Base-by-base conservation (phyloP, 2,329 filamentous ascomycete genomes). In the Zymoseptoria passerinii region DNA sequence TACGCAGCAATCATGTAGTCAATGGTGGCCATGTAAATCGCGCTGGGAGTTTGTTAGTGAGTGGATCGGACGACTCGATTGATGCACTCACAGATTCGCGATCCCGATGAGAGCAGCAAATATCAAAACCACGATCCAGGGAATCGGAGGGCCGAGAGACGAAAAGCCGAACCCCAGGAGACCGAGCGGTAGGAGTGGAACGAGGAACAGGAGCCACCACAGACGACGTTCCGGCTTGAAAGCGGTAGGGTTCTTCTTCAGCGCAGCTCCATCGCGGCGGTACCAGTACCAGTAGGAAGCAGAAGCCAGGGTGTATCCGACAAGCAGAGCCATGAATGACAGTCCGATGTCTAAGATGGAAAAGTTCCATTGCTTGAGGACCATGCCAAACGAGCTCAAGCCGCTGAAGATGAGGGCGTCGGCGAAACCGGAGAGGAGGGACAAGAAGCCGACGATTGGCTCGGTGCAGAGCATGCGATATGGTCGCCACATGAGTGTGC, bases 391-490 rank as follows among this genome's bases (percentile, higher is more conserved):
- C 0, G 83, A 87, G 70, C 90, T 85, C 56, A 90, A 83, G 70
- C 87, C 88, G 78, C 88, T 88, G 76, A 90, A 90, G 73, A 90
- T 89, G 3, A 90, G 80, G 2, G 86, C 86, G 59, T 90, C 87
- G 8, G 81, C 84, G 76, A 90, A 90, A 29, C 87, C 87, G 2
- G 82, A 86, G 4, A 90, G 82, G 0, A 90, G 78, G 1, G 87
- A 89, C 4, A 90, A 76, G 44, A 81, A 82, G 16, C 87, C 75
- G 9, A 90, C 87, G 58, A 90, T 90, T 3, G 88, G 87, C 73
- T 91, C 88, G 0, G 83, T 87, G 35, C 87, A 62, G 70, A 90
- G 87, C 83, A 90, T 88, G 66, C 80, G 80, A 73, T 89, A 90
- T 0, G 87, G 86, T 0, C 86, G 83, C 28, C 75, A 70, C 81